Evolutionary conservation across 805 yeast species (phyloP).

Genomic region (Crinitomyces ghanaensis): DNA sequence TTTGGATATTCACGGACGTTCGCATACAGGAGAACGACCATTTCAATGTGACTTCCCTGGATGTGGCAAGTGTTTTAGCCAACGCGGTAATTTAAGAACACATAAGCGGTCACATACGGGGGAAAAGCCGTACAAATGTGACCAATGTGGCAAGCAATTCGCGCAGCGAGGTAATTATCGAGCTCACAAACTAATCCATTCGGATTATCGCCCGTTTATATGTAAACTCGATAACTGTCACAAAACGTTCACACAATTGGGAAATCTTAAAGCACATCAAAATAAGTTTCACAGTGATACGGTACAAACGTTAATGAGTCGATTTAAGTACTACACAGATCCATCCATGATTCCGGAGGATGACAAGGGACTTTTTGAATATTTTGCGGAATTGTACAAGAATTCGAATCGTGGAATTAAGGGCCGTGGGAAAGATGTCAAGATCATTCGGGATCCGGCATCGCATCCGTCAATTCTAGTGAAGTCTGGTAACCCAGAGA

Average conservation of each 20-base stretch:
- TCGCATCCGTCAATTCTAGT: neutral
- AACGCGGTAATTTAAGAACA: conserved; percentile 81
- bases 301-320: conserved; percentile 50
- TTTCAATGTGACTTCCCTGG: conserved; percentile 51
- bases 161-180: conserved; percentile 88
- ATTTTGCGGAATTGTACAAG: conserved; percentile 73
- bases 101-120: conserved; percentile 84
- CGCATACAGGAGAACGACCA: conserved; percentile 81
- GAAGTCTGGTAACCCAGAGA: neutral
- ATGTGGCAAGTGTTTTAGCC: conserved; percentile 76
- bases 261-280: conserved; percentile 89
- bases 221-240: conserved; percentile 75
- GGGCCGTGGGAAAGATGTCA: conserved; percentile 64
- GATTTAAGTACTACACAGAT: conserved; percentile 24
- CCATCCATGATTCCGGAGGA: conserved; percentile 44
- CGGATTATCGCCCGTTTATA: conserved; percentile 61
- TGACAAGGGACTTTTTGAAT: conserved; percentile 60
- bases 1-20: conserved; percentile 76
- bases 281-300: conserved; percentile 75
- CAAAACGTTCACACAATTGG: conserved; percentile 81
- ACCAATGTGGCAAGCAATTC: conserved; percentile 61
- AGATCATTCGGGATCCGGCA: conserved; percentile 10
- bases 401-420: conserved; percentile 85
- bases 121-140: conserved; percentile 80
- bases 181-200: conserved; percentile 77